phyloP scores from a whole-genome alignment of 2,329 filamentous ascomycete genomes.

The Lizonia empirigonia region DNA sequence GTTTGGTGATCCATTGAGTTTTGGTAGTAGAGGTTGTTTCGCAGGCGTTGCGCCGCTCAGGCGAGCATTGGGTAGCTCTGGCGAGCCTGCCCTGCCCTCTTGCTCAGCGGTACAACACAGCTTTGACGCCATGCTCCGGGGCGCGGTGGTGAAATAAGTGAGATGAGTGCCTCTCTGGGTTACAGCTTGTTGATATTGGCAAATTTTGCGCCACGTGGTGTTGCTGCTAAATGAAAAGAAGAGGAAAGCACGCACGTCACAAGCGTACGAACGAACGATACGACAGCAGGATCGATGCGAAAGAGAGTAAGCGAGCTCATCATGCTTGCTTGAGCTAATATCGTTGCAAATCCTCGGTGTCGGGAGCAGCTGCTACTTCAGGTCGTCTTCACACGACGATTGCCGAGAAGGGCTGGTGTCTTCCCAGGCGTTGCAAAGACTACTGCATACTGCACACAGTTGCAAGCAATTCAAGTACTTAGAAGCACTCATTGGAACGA shows the following conservation, averaged over 20 bases:
- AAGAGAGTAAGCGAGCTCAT: background rate
- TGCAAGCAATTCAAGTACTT: no score
- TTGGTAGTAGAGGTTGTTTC: slow-evolving; percentile 33
- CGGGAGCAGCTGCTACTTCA: no score
- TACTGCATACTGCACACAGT: no score
- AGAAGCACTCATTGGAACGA: background rate
- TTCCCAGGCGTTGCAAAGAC: background rate
- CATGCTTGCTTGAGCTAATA: background rate
- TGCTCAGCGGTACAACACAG: slow-evolving; percentile 44
- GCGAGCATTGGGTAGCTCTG: slow-evolving; percentile 43
- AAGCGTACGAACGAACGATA: background rate
- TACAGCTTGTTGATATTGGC: slow-evolving; percentile 7
- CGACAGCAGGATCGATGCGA: background rate
- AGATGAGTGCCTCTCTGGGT: background rate
- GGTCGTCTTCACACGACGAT: no score
- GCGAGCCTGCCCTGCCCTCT: slow-evolving; percentile 33
- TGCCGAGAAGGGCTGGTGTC: no score
- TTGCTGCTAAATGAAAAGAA: slow-evolving; percentile 6
- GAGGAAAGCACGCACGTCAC: slow-evolving; percentile 6
- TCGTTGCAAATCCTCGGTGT: no score
- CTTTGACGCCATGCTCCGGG: slow-evolving; percentile 37
- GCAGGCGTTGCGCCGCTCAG: slow-evolving; percentile 34
- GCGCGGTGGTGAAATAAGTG: background rate
- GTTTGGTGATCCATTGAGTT: slow-evolving; percentile 22
- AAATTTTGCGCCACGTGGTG: slow-evolving; percentile 16